Percentiles rank a stretch among this genome's conserved stretches.
Evolutionary conservation across 2,329 filamentous ascomycete species (phyloP).

Genomic region (Pseudogymnoascus verrucosus): DNA sequence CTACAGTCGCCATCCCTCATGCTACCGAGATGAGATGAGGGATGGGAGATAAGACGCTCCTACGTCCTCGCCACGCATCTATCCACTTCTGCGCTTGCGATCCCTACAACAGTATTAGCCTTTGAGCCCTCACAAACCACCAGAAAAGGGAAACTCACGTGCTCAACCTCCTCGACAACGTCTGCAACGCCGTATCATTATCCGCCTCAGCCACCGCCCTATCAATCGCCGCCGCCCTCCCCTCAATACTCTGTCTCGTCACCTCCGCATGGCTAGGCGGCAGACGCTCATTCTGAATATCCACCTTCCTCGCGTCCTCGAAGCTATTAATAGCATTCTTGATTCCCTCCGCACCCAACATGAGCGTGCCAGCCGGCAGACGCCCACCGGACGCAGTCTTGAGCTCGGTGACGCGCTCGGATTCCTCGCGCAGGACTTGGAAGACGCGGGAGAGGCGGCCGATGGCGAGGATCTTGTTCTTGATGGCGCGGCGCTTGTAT

Average conservation of each 20-base stretch:
- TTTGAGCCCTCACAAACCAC: not conserved
- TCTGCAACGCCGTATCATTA: conserved; percentile 80
- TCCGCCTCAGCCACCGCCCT: conserved; percentile 82
- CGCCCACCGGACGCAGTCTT: conserved; percentile 93
- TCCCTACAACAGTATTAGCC: not conserved
- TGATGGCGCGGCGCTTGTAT: conserved; percentile 92
- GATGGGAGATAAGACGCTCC: not conserved
- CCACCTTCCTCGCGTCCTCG: conserved; percentile 93
- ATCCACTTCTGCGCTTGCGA: not conserved
- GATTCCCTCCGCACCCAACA: conserved; percentile 96
- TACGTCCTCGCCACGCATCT: not conserved
- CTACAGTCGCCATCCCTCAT: not conserved
- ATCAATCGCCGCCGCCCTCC: conserved; percentile 73
- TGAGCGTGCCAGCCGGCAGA: conserved; percentile 88
- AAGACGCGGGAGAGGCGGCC: conserved; percentile 94
- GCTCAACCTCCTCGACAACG: conserved; percentile 84
- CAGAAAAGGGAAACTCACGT: conserved; percentile 59
- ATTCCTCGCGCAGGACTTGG: conserved; percentile 95
- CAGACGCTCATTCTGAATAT: conserved; percentile 90
- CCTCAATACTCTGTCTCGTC: conserved; percentile 70
- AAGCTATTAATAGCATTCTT: conserved; percentile 97
- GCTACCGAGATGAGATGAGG: not conserved
- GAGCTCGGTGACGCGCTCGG: conserved; percentile 90
- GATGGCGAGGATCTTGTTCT: conserved; percentile 99
- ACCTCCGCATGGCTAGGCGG: conserved; percentile 93